Conservation (phyloP, 495 filamentous ascomycete species). For the Tuber borchii region DNA sequence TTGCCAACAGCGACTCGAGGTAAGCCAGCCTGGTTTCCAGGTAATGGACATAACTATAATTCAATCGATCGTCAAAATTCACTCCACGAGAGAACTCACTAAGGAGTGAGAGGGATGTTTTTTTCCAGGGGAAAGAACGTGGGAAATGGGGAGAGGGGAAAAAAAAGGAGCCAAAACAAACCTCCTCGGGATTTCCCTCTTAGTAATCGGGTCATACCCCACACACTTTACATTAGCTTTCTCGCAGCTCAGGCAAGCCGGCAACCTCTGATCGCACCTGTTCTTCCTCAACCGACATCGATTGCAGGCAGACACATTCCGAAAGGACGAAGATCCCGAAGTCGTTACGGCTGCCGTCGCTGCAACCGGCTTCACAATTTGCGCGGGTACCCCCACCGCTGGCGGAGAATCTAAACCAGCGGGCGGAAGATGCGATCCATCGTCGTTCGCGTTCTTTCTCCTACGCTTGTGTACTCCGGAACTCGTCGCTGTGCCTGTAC, state of each 20-base stretch:
- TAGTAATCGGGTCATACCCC: conserved; percentile 92
- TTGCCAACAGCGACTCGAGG: conserved; percentile 68
- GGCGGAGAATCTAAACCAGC: conserved; percentile 27
- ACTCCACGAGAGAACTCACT: conserved; percentile 2
- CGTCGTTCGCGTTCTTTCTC: conserved; percentile 31
- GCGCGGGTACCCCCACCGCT: not conserved
- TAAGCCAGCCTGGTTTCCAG: conserved; percentile 78
- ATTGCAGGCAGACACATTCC: conserved; percentile 93
- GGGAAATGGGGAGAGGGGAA: conserved; percentile 10
- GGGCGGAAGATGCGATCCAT: conserved; percentile 23
- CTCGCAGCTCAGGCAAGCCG: conserved; percentile 81
- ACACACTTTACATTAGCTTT: conserved; percentile 85
- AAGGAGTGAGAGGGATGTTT: not conserved
- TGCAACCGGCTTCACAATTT: conserved; percentile 21
- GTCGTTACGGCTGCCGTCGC: conserved; percentile 24
- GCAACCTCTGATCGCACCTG: conserved; percentile 84
- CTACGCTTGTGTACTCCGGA: conserved; percentile 38
- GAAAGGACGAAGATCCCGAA: conserved; percentile 57
- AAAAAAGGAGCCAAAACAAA: conserved; percentile 42
- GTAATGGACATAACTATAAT: conserved; percentile 79
- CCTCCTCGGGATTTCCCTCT: conserved; percentile 83
- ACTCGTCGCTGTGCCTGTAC: not conserved
- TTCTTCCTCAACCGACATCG: conserved; percentile 89
- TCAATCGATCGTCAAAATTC: conserved; percentile 28
- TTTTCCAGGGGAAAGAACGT: conserved; percentile 10